Conservation (phyloP, 257 asterid genomes). For the Agastache rugosa region DNA sequence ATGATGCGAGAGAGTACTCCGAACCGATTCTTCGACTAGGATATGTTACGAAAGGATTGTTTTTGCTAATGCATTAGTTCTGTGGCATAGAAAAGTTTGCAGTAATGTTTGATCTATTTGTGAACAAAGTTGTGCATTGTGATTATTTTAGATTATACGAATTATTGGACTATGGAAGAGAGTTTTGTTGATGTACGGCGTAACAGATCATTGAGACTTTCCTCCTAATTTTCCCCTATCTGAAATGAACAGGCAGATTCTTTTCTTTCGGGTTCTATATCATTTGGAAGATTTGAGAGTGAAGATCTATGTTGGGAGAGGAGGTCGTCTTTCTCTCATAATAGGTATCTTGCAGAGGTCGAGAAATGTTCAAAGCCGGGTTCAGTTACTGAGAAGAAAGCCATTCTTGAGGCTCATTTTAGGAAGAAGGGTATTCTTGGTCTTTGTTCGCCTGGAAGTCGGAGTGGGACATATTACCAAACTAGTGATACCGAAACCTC, state of each 20-base stretch:
- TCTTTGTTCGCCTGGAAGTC: conserved; percentile 48
- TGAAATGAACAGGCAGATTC: conserved; percentile 61
- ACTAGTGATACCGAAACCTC: conserved; percentile 47
- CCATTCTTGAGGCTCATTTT: conserved; percentile 86
- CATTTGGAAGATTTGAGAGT: conserved; percentile 79
- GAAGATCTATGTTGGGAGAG: conserved; percentile 89
- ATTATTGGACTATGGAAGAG: neutral
- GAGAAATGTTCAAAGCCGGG: conserved; percentile 88
- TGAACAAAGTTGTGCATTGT: neutral
- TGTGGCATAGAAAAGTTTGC: neutral
- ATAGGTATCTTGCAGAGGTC: conserved; percentile 86
- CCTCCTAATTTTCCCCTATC: conserved; percentile 22
- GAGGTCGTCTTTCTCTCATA: conserved; percentile 84
- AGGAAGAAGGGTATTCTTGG: conserved; percentile 57
- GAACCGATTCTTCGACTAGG: no score
- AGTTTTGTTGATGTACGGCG: neutral
- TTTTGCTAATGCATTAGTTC: neutral
- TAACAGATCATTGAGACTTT: neutral
- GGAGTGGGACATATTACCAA: conserved; percentile 44
- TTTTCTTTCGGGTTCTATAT: conserved; percentile 76
- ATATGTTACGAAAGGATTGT: neutral
- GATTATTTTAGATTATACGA: neutral
- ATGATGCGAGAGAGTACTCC: neutral
- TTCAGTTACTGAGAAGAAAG: conserved; percentile 80
- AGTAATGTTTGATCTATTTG: neutral